Evolutionary conservation across 352 stramenopile species (phyloP).

Genomic region (Phytophthora pinifolia): DNA sequence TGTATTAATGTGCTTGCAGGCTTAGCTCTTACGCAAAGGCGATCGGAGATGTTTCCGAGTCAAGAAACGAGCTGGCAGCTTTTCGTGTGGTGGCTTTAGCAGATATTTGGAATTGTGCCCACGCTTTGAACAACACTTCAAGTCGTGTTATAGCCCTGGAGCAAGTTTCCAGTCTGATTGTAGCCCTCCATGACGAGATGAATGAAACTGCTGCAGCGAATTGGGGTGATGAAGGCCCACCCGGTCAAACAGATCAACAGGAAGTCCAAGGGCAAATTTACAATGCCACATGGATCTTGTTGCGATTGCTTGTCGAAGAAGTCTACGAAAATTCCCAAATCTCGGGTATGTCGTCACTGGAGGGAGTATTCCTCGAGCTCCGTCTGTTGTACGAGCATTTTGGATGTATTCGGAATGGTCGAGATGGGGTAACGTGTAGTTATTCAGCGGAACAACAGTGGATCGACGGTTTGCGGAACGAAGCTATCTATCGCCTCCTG

Average conservation of each 20-base stretch:
- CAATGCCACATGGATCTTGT: constrained; percentile 26
- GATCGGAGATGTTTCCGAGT: constrained; percentile 9
- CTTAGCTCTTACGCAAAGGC: constrained; percentile 22
- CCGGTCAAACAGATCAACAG: neutral
- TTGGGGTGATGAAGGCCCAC: neutral
- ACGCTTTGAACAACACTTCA: constrained; percentile 21
- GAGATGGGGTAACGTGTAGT: neutral
- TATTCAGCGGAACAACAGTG: neutral
- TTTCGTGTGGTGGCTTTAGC: constrained; percentile 25
- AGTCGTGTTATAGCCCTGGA: constrained; percentile 19
- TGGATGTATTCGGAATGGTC: constrained; percentile 4
- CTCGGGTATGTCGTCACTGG: constrained; percentile 1
- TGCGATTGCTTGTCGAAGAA: constrained; percentile 31
- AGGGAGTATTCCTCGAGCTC: constrained; percentile 19
- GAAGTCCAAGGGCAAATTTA: constrained; percentile 23
- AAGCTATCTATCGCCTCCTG: constrained; percentile 26
- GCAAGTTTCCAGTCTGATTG: constrained; percentile 18
- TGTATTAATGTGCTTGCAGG: constrained; percentile 6
- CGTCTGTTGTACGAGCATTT: constrained; percentile 25
- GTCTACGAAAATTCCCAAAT: constrained; percentile 4
- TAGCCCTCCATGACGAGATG: constrained; percentile 8
- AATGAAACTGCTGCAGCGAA: neutral
- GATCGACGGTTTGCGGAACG: neutral
- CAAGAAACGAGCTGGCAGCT: constrained; percentile 5
- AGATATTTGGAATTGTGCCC: constrained; percentile 32